These are phyloP conservation scores for Pichia exigua DNA, from an alignment of 805 yeast genomes.

Conservation along the genomic window DNA sequence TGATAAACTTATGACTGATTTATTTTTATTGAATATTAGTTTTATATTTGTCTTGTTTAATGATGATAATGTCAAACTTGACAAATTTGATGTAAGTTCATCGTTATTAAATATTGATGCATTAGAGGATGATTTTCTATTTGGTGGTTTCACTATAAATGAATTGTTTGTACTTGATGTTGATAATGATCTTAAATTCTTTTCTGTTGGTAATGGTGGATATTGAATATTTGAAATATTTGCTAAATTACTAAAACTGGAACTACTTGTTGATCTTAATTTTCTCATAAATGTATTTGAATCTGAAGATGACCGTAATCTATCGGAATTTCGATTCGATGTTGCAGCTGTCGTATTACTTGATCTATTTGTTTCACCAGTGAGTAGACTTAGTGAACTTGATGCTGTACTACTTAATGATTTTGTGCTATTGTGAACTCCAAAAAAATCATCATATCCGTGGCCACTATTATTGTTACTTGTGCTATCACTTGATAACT, in stretches of 20 bases:
- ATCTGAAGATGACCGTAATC: conserved; percentile 20
- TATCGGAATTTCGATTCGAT: conserved; percentile 12
- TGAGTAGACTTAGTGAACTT: conserved; percentile 6
- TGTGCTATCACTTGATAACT: conserved; percentile 24
- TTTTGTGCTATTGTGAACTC: conserved; percentile 8
- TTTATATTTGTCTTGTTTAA: conserved; percentile 21
- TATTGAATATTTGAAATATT: conserved; percentile 12
- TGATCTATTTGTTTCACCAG: conserved; percentile 9
- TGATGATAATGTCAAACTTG: conserved; percentile 12
- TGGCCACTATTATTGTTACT: not conserved
- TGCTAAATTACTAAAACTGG: conserved; percentile 15
- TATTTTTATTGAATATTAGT: conserved; percentile 31
- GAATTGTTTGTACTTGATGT: conserved; percentile 8
- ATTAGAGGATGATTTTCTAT: conserved; percentile 9
- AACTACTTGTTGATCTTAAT: conserved; percentile 22
- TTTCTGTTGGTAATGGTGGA: conserved; percentile 23
- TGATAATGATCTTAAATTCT: conserved; percentile 28
- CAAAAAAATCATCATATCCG: not conserved
- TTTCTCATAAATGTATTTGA: conserved; percentile 20
- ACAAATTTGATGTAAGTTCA: conserved; percentile 12
- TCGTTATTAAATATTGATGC: conserved; percentile 4
- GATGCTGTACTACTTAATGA: conserved; percentile 7
- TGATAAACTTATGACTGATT: conserved; percentile 55
- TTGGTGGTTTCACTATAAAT: not conserved
- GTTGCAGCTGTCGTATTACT: conserved; percentile 14